Base-by-base conservation (phyloP, 1,139 yeast genomes). In the Scheffersomyces illinoinensis region DNA sequence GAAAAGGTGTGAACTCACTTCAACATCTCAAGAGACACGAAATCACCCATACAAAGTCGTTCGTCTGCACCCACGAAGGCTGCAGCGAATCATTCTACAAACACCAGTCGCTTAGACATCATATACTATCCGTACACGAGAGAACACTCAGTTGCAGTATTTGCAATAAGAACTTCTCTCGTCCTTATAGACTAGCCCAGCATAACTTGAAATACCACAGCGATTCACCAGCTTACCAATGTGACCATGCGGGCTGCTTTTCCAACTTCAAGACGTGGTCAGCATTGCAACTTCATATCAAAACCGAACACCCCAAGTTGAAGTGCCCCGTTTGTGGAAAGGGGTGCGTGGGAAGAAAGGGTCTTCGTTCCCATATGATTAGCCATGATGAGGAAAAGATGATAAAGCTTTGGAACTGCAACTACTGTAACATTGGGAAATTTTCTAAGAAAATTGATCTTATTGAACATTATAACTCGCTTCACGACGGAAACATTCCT, bases 11-110 rank as follows among this genome's bases (percentile, higher is more conserved):
- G 58, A 89, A 89, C 61, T 85, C 97, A 0, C 74, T 75, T 55
- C 99, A 95, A 74, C 98, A 93, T 70, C 77, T 93, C 62, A 85
- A 84, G 64, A 81, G 97, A 58, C 99, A 95, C 71, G 93, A 82
- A 69, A 78, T 84, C 26, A 88, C 96, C 14, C 98, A 93, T 71
- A 85, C 87, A 5, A 88, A 88, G 64, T 85, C 93, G 0, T 89
- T 87, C 68, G 67, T 70, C 56, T 93, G 98, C 70, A 75, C 83
- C 1, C 78, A 82, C 64, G 86, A 82, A 47, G 84, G 78, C 4
- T 95, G 99, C 70, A 64, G 66, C 0, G 91, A 87, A 66, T 75
- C 87, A 0, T 93, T 92, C 68, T 85, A 88, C 68, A 90, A 91
- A 64, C 93, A 90, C 71, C 92, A 90, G 60, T 89, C 93, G 49